Evolutionary conservation across 352 stramenopile species (phyloP).

Genomic region (Phytophthora idaei): DNA sequence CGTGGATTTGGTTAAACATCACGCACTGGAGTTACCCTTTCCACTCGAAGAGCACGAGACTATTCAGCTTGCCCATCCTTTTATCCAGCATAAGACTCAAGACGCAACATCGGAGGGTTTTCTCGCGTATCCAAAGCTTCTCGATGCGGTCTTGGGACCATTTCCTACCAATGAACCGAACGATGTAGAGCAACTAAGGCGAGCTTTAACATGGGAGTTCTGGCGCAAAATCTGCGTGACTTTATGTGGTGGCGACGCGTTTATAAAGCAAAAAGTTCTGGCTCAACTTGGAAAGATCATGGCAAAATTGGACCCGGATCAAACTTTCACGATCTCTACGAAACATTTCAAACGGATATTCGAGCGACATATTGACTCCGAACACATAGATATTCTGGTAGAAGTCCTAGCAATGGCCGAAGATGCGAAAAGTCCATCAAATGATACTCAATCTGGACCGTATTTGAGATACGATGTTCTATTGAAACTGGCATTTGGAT

Average conservation of each 20-base stretch:
- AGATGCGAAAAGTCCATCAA: neutral
- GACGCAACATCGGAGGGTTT: slow-evolving; percentile 15
- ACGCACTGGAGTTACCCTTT: slow-evolving; percentile 37
- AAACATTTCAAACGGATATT: slow-evolving; percentile 58
- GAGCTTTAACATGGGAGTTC: slow-evolving; percentile 39
- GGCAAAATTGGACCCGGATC: slow-evolving; percentile 48
- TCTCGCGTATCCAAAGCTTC: slow-evolving; percentile 43
- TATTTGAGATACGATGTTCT: slow-evolving; percentile 58
- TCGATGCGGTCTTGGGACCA: slow-evolving; percentile 43
- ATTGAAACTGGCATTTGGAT: slow-evolving; percentile 56
- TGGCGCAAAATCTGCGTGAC: slow-evolving; percentile 43
- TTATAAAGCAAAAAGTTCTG: slow-evolving; percentile 41
- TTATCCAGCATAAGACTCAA: slow-evolving; percentile 14
- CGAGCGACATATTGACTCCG: slow-evolving; percentile 43
- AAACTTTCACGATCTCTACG: slow-evolving; percentile 39
- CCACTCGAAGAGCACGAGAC: slow-evolving; percentile 48
- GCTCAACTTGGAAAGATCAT: slow-evolving; percentile 59
- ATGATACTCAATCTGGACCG: neutral
- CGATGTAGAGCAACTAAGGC: slow-evolving; percentile 1
- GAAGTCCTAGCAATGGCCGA: slow-evolving; percentile 18
- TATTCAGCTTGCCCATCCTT: slow-evolving; percentile 29
- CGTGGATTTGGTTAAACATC: slow-evolving; percentile 42
- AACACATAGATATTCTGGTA: slow-evolving; percentile 43
- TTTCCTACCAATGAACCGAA: neutral
- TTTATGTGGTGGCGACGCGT: slow-evolving; percentile 36